Evolutionary conservation across 148 eudicot species (phyloP).

Genomic region (Amaranthus hypochondriacus): DNA sequence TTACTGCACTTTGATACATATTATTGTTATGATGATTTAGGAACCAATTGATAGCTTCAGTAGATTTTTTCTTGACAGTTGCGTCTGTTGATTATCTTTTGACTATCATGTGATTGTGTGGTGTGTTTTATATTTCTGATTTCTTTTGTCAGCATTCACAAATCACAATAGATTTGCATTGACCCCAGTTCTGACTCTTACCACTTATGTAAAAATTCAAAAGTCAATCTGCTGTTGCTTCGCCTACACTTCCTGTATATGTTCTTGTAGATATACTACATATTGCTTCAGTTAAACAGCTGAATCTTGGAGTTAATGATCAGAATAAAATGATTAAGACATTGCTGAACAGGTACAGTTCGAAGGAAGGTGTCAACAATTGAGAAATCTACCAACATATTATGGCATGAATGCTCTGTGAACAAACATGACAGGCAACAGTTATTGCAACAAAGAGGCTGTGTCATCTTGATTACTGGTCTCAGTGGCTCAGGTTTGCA

Average conservation of each 20-base stretch:
- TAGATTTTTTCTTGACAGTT: background rate
- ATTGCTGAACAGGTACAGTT: slow-evolving; percentile 37
- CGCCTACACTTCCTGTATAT: background rate
- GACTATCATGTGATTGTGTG: no score
- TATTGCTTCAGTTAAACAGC: background rate
- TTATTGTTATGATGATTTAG: background rate
- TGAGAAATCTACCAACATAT: slow-evolving; percentile 60
- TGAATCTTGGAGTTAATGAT: slow-evolving; percentile 6
- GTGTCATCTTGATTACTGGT: slow-evolving; percentile 95
- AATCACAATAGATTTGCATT: background rate
- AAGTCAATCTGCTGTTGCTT: background rate
- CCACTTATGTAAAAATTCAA: background rate
- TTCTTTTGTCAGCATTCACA: background rate
- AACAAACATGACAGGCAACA: slow-evolving; percentile 67
- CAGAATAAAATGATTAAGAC: slow-evolving; percentile 13
- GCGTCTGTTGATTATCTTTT: background rate
- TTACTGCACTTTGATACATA: background rate
- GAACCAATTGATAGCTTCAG: background rate
- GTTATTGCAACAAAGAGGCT: slow-evolving; percentile 86
- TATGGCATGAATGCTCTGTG: slow-evolving; percentile 84
- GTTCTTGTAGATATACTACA: background rate
- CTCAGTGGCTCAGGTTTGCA: slow-evolving; percentile 97
- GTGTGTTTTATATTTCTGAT: background rate
- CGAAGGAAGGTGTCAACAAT: slow-evolving; percentile 32
- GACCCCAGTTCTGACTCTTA: background rate